A percentile compares a stretch with the other conserved stretches of the same genome.
Conservation (phyloP, 306 rosid genomes). For the Cucumis cinereus region DNA sequence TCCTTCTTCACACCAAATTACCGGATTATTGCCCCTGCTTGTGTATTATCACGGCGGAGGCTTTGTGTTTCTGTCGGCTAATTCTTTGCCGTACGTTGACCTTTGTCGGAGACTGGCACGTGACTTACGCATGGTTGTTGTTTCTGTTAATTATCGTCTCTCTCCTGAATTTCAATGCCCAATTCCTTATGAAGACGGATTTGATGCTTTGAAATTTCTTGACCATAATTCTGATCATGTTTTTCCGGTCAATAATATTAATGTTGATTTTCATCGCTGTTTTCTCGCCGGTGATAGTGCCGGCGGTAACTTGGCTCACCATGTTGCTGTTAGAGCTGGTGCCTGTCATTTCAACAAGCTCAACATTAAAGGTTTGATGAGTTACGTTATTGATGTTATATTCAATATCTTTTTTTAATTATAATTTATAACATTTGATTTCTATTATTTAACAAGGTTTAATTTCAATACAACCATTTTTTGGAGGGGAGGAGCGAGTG, state of each 20-base stretch:
- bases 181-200: slow-evolving; percentile 53
- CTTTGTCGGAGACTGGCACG: slow-evolving; percentile 33
- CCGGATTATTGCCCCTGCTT: slow-evolving; percentile 28
- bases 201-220: slow-evolving; percentile 27
- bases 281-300: slow-evolving; percentile 24
- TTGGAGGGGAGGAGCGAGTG: slow-evolving; percentile 14
- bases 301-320: slow-evolving; percentile 24
- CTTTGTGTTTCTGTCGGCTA: slow-evolving; percentile 33
- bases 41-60: slow-evolving; percentile 58
- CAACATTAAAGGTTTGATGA: no score
- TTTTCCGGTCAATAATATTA: not conserved
- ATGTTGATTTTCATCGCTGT: not conserved
- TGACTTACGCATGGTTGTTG: slow-evolving; percentile 22
- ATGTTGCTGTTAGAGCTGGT: slow-evolving; percentile 3
- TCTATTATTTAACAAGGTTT: not conserved
- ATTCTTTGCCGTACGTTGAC: slow-evolving; percentile 28
- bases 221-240: not conserved
- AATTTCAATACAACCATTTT: slow-evolving; percentile 21
- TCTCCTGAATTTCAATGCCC: slow-evolving; percentile 47
- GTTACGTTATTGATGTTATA: no score
- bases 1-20: slow-evolving; percentile 30
- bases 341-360: not conserved
- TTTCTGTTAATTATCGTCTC: slow-evolving; percentile 62
- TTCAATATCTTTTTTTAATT: no score
- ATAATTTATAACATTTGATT: no score